phyloP scores from a whole-genome alignment of 2,329 filamentous ascomycete species.

The Aureobasidium musti region DNA sequence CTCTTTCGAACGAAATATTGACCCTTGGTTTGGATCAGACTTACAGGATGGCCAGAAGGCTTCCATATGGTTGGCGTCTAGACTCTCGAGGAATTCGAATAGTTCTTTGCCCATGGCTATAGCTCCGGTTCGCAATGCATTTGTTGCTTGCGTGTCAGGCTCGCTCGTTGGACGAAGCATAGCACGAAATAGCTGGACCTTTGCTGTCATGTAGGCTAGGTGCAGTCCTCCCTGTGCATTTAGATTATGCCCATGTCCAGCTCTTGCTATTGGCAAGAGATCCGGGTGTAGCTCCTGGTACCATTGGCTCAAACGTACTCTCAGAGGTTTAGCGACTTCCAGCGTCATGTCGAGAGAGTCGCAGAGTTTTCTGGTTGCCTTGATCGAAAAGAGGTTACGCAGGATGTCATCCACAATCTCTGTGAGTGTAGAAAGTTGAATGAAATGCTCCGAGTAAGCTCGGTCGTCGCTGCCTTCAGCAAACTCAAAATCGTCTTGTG shows the following conservation, averaged over 20 bases:
- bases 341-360: constrained; percentile 47
- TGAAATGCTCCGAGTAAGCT: constrained; percentile 47
- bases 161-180: constrained; percentile 49
- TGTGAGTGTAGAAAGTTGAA: constrained; percentile 55
- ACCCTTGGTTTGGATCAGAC: constrained; percentile 25
- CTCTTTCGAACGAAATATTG: too few species aligned
- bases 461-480: constrained; percentile 30
- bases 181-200: constrained; percentile 55
- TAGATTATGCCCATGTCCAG: constrained; percentile 45
- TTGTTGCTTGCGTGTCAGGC: constrained; percentile 36
- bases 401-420: constrained; percentile 56
- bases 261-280: constrained; percentile 9
- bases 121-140: constrained; percentile 40
- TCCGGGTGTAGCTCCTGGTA: constrained; percentile 45
- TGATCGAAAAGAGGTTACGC: constrained; percentile 43
- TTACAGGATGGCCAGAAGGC: constrained; percentile 43
- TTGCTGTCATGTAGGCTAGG: constrained; percentile 55
- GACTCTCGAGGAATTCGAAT: constrained; percentile 38
- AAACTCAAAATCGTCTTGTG: constrained; percentile 49
- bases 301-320: constrained; percentile 54
- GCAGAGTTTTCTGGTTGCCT: constrained; percentile 47
- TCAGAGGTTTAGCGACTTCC: constrained; percentile 53
- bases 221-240: constrained; percentile 52
- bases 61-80: constrained; percentile 39
- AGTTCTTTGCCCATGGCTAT: constrained; percentile 39